Conservation (phyloP, 2,329 filamentous ascomycete genomes). For the Phoma sp. region DNA sequence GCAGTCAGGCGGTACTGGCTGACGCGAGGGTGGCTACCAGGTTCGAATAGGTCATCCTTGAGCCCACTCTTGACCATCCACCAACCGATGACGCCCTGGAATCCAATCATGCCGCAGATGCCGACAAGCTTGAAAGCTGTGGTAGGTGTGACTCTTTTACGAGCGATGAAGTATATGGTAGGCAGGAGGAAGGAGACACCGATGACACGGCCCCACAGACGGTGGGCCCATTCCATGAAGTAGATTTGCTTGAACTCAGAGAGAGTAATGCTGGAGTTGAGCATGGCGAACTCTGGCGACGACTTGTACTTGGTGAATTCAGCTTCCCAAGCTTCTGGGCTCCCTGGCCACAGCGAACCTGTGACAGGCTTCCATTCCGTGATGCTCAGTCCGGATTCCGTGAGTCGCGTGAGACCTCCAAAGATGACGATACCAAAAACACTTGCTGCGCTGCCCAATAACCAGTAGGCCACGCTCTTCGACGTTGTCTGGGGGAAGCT, state of each 20-base stretch:
- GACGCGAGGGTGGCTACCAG: conserved; percentile 87
- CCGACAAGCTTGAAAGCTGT: conserved; percentile 81
- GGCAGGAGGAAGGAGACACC: conserved; percentile 89
- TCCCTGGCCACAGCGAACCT: conserved; percentile 83
- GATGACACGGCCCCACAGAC: conserved; percentile 91
- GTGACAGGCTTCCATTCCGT: conserved; percentile 99
- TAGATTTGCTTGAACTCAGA: conserved; percentile 98
- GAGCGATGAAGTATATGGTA: conserved; percentile 84
- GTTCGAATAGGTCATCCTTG: conserved; percentile 92
- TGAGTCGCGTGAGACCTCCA: conserved; percentile 89
- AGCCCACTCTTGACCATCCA: conserved; percentile 99
- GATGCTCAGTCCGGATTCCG: conserved; percentile 95
- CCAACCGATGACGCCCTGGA: conserved; percentile 96
- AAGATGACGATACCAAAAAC: conserved; percentile 98
- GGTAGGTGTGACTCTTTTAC: conserved; percentile 74
- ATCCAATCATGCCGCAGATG: conserved; percentile 87
- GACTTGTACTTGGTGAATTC: conserved; percentile 93
- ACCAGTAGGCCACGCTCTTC: conserved; percentile 86
- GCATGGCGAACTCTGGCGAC: conserved; percentile 88
- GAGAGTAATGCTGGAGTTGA: conserved; percentile 92
- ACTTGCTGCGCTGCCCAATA: conserved; percentile 86
- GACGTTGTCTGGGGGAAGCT: conserved; percentile 68
- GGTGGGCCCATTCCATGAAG: conserved; percentile 98
- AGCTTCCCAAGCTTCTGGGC: conserved; percentile 80
- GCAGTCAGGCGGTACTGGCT: conserved; percentile 92